A percentile compares a stretch with the other conserved stretches of the same genome.
Evolutionary conservation across 208 protist genomes (phyloP).

Genomic region (Trypanosoma congolense): DNA sequence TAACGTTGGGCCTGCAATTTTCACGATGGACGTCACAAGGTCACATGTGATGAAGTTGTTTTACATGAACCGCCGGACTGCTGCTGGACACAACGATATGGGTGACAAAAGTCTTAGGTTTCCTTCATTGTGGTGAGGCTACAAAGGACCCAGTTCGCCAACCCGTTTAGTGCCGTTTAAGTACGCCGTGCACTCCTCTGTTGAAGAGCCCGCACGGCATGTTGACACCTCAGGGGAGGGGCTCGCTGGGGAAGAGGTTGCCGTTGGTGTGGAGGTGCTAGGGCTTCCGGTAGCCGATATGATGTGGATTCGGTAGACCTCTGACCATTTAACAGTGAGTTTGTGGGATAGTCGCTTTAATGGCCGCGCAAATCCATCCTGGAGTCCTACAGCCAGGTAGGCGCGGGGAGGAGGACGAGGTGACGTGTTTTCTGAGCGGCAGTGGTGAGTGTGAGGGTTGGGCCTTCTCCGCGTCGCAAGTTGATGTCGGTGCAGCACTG

Average conservation of each 20-base stretch:
- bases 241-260: constrained; percentile 11
- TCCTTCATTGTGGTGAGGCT: constrained; percentile 11
- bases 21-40: too few species aligned
- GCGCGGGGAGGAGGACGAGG: neutral
- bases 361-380: neutral
- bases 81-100: neutral
- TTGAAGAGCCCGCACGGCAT: neutral
- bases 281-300: neutral
- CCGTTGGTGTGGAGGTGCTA: neutral
- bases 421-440: constrained; percentile 3
- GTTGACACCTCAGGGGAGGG: neutral
- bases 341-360: constrained; percentile 22
- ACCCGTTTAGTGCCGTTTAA: constrained; percentile 11
- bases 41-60: neutral
- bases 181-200: constrained; percentile 1
- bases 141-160: neutral
- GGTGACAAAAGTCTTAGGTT: neutral
- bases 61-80: neutral
- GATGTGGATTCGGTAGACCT: neutral
- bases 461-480: neutral
- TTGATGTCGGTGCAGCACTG: constrained; percentile 14
- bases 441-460: neutral
- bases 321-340: constrained; percentile 8
- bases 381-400: neutral
- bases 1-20: too few species aligned